Conservation (phyloP, 108 stramenopile genomes). For the Nannochloropsis salina region DNA sequence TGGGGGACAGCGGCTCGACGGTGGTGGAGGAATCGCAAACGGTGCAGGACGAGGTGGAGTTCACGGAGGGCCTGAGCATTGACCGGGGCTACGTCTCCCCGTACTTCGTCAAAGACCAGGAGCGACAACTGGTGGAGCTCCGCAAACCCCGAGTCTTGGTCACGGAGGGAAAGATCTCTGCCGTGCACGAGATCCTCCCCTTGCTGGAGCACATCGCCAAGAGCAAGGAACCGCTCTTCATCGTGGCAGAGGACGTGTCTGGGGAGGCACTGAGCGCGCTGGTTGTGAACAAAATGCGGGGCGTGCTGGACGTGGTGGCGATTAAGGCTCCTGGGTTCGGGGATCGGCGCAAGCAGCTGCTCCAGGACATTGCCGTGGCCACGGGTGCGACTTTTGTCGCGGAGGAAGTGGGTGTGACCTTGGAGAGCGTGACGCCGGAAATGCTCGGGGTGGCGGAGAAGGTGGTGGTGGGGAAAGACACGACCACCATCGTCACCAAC, state of each 20-base stretch:
- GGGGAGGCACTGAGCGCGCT: constrained; percentile 92
- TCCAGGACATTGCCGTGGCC: constrained; percentile 95
- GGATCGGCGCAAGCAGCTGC: constrained; percentile 79
- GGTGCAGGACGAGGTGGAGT: constrained; percentile 87
- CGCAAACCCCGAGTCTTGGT: constrained; percentile 62
- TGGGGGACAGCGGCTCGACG: constrained; percentile 89
- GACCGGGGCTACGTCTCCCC: constrained; percentile 95
- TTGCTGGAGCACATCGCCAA: constrained; percentile 89
- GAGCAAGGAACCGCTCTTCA: constrained; percentile 86
- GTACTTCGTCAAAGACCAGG: constrained; percentile 94
- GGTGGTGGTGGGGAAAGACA: constrained; percentile 81
- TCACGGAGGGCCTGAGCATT: constrained; percentile 94
- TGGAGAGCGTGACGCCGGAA: constrained; percentile 73
- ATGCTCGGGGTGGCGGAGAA: constrained; percentile 91
- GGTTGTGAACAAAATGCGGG: constrained; percentile 97
- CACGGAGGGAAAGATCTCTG: constrained; percentile 90
- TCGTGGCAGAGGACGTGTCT: constrained; percentile 91
- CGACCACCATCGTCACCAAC: constrained; percentile 88
- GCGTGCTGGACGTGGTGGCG: constrained; percentile 87
- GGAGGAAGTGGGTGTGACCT: constrained; percentile 90
- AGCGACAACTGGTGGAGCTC: constrained; percentile 81
- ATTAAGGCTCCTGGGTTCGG: constrained; percentile 95
- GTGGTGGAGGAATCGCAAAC: constrained; percentile 93
- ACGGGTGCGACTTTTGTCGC: constrained; percentile 91
- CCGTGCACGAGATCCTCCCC: constrained; percentile 88